Conservation (phyloP, 2,329 filamentous ascomycete species). For the Cryphonectria nitschkei region DNA sequence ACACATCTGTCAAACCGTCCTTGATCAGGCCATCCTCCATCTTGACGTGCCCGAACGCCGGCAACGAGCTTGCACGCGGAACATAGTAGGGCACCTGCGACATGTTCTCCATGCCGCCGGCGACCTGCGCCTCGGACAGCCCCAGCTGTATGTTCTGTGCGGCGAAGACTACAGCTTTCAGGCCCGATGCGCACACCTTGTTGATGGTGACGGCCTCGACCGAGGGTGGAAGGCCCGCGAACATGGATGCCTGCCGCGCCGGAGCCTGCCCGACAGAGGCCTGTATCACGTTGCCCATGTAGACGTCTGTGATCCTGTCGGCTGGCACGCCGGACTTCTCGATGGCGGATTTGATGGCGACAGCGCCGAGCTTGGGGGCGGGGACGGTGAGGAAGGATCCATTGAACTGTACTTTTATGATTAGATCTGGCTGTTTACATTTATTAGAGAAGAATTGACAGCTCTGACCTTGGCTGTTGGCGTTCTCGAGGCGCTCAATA, state of each 20-base stretch:
- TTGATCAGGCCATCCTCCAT: slow-evolving; percentile 92
- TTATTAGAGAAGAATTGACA: not conserved
- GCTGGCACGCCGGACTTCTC: slow-evolving; percentile 82
- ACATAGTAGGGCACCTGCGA: slow-evolving; percentile 90
- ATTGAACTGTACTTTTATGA: slow-evolving; percentile 72
- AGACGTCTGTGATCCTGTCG: slow-evolving; percentile 85
- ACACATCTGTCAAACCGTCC: slow-evolving; percentile 94
- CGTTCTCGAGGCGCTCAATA: slow-evolving; percentile 86
- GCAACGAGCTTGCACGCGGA: slow-evolving; percentile 77
- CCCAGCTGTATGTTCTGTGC: slow-evolving; percentile 95
- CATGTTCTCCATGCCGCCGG: slow-evolving; percentile 99
- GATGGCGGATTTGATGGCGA: slow-evolving; percentile 89
- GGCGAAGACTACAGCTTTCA: slow-evolving; percentile 89
- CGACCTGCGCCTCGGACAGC: slow-evolving; percentile 83
- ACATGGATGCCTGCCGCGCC: slow-evolving; percentile 86
- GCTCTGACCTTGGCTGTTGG: slow-evolving; percentile 78
- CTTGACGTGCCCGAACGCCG: slow-evolving; percentile 84
- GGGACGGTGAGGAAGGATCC: slow-evolving; percentile 83
- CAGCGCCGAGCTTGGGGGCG: slow-evolving; percentile 85
- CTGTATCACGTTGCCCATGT: slow-evolving; percentile 96
- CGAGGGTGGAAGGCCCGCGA: slow-evolving; percentile 79
- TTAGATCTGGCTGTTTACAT: slow-evolving; percentile 1
- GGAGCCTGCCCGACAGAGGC: slow-evolving; percentile 85
- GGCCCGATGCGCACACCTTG: slow-evolving; percentile 94
- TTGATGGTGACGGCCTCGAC: slow-evolving; percentile 93